Evolutionary conservation across 1,284 basidiomycete genomes (phyloP).

Genomic region (Tylopilus sp.): DNA sequence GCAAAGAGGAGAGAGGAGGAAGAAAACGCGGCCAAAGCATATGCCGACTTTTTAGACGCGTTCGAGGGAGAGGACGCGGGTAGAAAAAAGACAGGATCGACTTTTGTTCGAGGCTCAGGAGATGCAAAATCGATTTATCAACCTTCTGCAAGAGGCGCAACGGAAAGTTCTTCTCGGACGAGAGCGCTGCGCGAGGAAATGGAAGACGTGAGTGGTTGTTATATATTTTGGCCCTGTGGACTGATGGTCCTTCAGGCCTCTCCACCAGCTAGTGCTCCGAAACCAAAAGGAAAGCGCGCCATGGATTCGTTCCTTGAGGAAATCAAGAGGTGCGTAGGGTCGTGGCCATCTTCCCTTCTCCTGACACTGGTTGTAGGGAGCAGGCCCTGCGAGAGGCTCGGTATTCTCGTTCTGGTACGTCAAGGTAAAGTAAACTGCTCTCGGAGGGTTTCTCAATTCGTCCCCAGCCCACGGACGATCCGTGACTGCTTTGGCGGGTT

Average conservation of each 20-base stretch:
- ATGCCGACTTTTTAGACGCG: constrained; percentile 81
- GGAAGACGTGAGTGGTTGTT: constrained; percentile 25
- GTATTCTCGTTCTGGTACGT: constrained; percentile 64
- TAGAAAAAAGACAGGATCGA: constrained; percentile 50
- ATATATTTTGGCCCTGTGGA: not conserved
- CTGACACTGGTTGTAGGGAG: constrained; percentile 51
- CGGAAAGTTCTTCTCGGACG: constrained; percentile 27
- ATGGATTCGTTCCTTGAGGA: constrained; percentile 94
- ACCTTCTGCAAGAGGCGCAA: constrained; percentile 34
- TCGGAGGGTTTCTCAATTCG: not conserved
- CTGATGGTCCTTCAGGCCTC: constrained; percentile 42
- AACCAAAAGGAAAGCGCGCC: constrained; percentile 82
- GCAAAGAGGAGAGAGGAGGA: constrained; percentile 82
- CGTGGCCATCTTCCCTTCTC: not conserved
- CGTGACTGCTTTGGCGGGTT: constrained; percentile 82
- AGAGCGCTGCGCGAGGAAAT: constrained; percentile 35
- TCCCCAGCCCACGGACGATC: constrained; percentile 53
- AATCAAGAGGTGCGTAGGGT: constrained; percentile 69
- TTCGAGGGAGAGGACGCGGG: constrained; percentile 70
- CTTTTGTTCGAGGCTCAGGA: constrained; percentile 71
- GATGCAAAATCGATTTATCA: constrained; percentile 48
- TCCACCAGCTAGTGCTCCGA: constrained; percentile 46
- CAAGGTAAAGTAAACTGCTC: not conserved
- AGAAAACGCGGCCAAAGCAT: constrained; percentile 69
- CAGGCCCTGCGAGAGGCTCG: constrained; percentile 85